Base-by-base conservation (phyloP, 2,329 filamentous ascomycete species). In the Corynespora cassiicola region DNA sequence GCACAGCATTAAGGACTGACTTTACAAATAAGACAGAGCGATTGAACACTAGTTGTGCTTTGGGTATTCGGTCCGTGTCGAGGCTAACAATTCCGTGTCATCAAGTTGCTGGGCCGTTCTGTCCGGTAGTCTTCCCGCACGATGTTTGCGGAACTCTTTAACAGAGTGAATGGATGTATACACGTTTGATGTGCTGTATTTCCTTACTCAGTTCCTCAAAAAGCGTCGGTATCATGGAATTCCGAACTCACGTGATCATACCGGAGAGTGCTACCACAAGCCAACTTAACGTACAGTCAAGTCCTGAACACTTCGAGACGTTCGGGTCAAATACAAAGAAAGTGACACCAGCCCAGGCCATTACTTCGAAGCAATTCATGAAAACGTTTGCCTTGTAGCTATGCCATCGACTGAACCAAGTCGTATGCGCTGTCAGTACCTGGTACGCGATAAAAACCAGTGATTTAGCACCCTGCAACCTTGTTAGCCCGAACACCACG, bases 311-410 rank as follows among this genome's bases (percentile, higher is more conserved):
- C 10, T 15, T 32, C 4, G 39, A 33, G 11, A 54, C 12, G 21
- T 58, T 58, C 17, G 36, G 50, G 15, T 50, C 42, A 7, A 60
- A 42, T 8, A 47, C 36, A 3, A 71, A 32, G 23, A 67, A 58
- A 5, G 65, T 50, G 6, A 71, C 64, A 5, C 58, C 65, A n/a
- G 58, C 57, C 71, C 73, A 75, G 47, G 74, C 74, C 10, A 74
- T 56, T 10, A 69, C 46, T 45, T 76, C 72, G 11, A 75, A 50
- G 29, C 45, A 56, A 51, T 71, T 72, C 37, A 75, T 56, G 23
- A 74, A 69, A 4, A 58, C 47, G 47, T 72, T 65, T 5, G 70
- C 70, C 51, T 73, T 75, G 5, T 68, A 51, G 48, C 63, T 71
- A 17, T 47, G 57, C 69, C 68, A 75, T 38, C 55, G 59, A 8